Base-by-base conservation (phyloP, 768 basidiomycete genomes). In the Panaeolus papilionaceus region DNA sequence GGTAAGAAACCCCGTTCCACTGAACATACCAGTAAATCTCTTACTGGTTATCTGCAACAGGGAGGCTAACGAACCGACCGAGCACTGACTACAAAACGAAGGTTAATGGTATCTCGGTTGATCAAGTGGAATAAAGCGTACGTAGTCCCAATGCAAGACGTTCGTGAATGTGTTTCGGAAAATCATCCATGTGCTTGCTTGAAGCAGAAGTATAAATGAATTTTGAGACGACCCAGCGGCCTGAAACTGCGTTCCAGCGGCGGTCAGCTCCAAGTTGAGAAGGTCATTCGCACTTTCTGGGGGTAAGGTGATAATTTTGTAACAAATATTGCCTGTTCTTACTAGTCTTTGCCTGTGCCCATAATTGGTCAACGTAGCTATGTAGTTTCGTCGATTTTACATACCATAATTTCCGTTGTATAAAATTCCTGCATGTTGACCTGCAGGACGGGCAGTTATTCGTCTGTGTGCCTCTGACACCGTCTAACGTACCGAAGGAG, bases 381-480 rank as follows among this genome's bases (percentile, higher is more conserved):
- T 18, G 61, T 12, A 12, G 47, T 23, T 33, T 28, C 40, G 44
- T 64, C 8, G 38, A n/a, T 37, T 33, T 16, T 20, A 3, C 80
- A 71, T 47, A 80, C 83, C 90, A 68, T 92, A 91, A 73, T 91
- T 91, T 61, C 90, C 90, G 58, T 87, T 89, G 71, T 90, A 91
- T 3, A 89, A 74, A 26, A 90, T 79, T 23, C 89, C 90, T 7
- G 73, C 74, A 73, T 91, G 90, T 74, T 91, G 82, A 33, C 81
- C 81, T 82, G 45, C n/a, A 23, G 11, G n/a, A 39, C 45, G 2
- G 58, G 10, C 3, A 28, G 14, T 28, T 58, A 6, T 2, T 28
- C 16, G 40, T 18, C 16, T 16, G 9, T n/a, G 23, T 23, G 26
- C 7, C 11, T 6, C 1, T 16, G n/a, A 37, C 45, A 44, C 26